Evolutionary conservation across 2,329 filamentous ascomycete species (phyloP), one percentile per base, ranked within the genome.

Genomic region (Beauveria pseudobassiana): DNA sequence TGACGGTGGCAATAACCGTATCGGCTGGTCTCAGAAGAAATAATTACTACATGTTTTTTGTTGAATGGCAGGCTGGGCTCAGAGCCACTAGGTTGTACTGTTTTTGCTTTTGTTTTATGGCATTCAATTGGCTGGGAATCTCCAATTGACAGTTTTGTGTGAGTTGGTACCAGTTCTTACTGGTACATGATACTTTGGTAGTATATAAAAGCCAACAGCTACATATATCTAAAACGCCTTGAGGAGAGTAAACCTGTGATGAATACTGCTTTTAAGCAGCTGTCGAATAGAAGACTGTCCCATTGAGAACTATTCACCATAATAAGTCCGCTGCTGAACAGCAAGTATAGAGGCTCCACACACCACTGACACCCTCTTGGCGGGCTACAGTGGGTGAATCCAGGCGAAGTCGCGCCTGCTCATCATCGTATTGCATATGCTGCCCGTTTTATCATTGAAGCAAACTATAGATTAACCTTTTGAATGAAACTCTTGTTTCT

Each of bases 361-460:
- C 64, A 84, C 82, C 0, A 84, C 82, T 1, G 82, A 85, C 66
- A 84, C 82, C 1, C 73, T 85, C 57, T 84, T 63, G 81, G 78
- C 3, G 82, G 82, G 1, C 75, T 85, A 1, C 82, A 85, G 65
- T 73, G 85, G 1, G 80, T 85, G 5, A 80, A 82, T 67, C 82
- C 82, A 0, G 78, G 80, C 30, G 82, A 85, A 63, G 80, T 75
- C 0, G 81, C 82, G 0, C 80, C 78, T 0, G 82, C 82, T 0
- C 82, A 85, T 64, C 71, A 82, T 0, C 82, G 85, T 66, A 78
- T 79, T 3, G 82, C 82, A 0, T 84, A 82, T 62, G 82, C 82
- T 0, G 76, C 79, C 66, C 77, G 82, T 5, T 85, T 84, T 70
- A 82, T 85, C 63, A 82, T 85, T 24, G 81, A 84, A 60, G 82